phyloP scores from a whole-genome alignment of 345 rosid genomes.

The Aurinia saxatilis region DNA sequence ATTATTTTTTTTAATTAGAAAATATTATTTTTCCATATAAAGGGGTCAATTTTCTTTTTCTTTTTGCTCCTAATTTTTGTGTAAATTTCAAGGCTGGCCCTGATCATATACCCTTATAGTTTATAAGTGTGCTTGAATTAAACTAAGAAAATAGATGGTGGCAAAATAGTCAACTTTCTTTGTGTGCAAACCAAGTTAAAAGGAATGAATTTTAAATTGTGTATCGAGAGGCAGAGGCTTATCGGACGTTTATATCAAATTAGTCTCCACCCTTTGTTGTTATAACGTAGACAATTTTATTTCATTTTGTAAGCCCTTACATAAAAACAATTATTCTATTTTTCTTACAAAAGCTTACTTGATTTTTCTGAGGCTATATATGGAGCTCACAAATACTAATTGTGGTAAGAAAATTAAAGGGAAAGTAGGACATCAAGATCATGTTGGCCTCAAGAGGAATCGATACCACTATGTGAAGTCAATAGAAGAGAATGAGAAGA shows the following conservation, averaged over 20 bases:
- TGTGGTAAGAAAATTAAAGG: background rate
- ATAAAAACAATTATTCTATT: background rate
- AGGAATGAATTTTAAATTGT: background rate
- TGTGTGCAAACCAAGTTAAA: constrained; percentile 12
- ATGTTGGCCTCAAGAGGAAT: background rate
- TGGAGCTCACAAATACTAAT: background rate
- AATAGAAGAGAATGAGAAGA: constrained; percentile 3
- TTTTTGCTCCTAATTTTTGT: too few species aligned
- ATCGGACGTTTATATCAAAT: background rate
- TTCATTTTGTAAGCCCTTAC: background rate
- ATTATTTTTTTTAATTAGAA: too few species aligned
- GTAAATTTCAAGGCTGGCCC: too few species aligned
- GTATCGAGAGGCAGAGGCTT: background rate
- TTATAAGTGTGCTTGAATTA: background rate
- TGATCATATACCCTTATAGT: too few species aligned
- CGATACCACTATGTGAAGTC: background rate
- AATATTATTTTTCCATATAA: too few species aligned
- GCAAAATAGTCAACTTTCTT: constrained; percentile 16
- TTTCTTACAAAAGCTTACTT: background rate
- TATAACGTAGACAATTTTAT: background rate
- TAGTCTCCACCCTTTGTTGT: background rate
- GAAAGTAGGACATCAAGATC: background rate
- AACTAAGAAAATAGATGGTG: background rate
- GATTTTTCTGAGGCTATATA: background rate
- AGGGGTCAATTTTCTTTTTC: too few species aligned